Conservation (phyloP, 2,329 filamentous ascomycete genomes). For the Fusarium sp. region DNA sequence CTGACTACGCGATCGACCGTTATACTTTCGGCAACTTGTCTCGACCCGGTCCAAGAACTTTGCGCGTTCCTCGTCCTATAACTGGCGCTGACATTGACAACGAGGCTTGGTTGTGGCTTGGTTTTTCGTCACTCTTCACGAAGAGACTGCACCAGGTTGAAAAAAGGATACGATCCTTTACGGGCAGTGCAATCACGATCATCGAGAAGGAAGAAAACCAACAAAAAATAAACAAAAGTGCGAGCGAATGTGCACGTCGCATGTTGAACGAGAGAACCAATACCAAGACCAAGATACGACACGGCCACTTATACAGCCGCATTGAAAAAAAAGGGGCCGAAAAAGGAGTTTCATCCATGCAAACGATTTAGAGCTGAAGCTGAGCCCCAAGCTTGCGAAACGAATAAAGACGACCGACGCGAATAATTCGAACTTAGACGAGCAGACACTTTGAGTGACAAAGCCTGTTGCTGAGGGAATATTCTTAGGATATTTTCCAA, state of each 20-base stretch:
- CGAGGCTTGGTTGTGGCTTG: slow-evolving; percentile 44
- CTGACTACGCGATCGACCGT: slow-evolving; percentile 8
- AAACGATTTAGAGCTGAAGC: slow-evolving; percentile 18
- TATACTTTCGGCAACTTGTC: slow-evolving; percentile 5
- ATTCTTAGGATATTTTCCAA: not conserved
- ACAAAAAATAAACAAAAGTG: not conserved
- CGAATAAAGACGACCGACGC: slow-evolving; percentile 3
- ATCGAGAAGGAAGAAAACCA: not conserved
- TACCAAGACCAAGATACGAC: slow-evolving; percentile 7
- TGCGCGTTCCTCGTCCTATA: slow-evolving; percentile 32
- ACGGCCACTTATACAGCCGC: slow-evolving; percentile 13
- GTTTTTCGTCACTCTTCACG: slow-evolving; percentile 16
- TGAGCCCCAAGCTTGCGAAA: slow-evolving; percentile 9
- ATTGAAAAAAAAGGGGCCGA: not conserved
- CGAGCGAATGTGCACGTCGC: not conserved
- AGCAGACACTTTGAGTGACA: not conserved
- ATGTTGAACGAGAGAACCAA: slow-evolving; percentile 7
- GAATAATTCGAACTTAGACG: not conserved
- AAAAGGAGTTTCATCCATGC: slow-evolving; percentile 26
- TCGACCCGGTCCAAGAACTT: slow-evolving; percentile 25
- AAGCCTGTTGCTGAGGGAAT: not conserved
- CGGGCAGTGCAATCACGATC: not conserved
- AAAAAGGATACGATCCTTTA: not conserved
- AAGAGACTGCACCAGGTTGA: not conserved
- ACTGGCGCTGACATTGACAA: slow-evolving; percentile 34